These are phyloP conservation scores for Hydnum rufescens DNA, from an alignment of 768 basidiomycete species.

Conservation along the genomic window DNA sequence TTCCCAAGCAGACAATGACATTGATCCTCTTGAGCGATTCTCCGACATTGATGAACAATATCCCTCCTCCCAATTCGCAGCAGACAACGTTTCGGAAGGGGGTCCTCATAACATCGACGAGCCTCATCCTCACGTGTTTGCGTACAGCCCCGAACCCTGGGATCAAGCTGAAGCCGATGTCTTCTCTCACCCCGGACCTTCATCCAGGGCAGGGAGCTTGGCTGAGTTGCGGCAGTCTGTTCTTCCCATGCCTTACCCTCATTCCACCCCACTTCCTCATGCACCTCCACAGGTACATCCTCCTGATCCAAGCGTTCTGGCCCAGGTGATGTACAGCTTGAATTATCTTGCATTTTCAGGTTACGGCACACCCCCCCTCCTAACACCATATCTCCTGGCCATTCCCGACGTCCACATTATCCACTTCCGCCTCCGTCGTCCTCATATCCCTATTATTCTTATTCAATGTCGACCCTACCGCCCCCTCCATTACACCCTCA, in stretches of 20 bases:
- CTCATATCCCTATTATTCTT: not conserved
- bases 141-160: too few species aligned
- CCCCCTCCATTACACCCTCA: not conserved
- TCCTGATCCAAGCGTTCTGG: not conserved
- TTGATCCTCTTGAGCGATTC: not conserved
- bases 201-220: too few species aligned
- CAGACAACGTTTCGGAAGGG: too few species aligned
- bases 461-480: not conserved
- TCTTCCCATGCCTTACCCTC: not conserved
- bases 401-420: not conserved
- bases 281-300: not conserved
- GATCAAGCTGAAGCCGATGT: too few species aligned
- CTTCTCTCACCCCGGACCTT: too few species aligned
- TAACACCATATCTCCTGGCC: not conserved
- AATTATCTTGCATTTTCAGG: not conserved
- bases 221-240: too few species aligned
- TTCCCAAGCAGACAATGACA: not conserved
- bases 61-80: too few species aligned
- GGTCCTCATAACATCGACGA: too few species aligned
- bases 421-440: not conserved
- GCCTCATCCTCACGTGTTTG: too few species aligned
- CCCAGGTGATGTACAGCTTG: not conserved
- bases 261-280: not conserved
- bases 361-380: not conserved
- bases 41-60: not conserved